These are phyloP conservation scores for Exsudoporus frostii DNA, from an alignment of 768 basidiomycete species.

Conservation along the genomic window DNA sequence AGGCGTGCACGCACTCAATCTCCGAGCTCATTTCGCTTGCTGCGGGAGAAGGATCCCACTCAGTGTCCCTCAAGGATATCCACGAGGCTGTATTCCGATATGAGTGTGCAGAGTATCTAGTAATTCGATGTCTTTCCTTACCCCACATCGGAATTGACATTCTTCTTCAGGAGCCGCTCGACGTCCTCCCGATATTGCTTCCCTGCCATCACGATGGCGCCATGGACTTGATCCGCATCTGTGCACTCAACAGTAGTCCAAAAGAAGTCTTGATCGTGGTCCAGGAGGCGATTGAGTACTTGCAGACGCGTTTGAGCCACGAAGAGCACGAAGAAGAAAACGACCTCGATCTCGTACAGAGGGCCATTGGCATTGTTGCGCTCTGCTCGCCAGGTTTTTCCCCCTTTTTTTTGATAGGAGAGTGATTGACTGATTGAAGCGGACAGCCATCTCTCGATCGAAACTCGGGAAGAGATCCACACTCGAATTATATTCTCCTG, in stretches of 20 bases:
- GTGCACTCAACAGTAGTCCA: constrained; percentile 32
- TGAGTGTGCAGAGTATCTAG: constrained; percentile 17
- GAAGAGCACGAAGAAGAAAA: constrained; percentile 20
- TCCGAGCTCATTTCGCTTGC: constrained; percentile 23
- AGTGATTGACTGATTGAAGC: not conserved
- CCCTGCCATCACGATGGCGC: constrained; percentile 30
- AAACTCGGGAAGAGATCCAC: constrained; percentile 24
- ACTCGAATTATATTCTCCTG: constrained; percentile 18
- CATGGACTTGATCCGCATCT: constrained; percentile 31
- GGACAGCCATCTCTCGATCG: constrained; percentile 25
- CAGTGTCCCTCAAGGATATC: constrained; percentile 18
- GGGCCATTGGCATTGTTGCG: constrained; percentile 11
- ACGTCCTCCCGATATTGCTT: constrained; percentile 36
- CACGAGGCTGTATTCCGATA: constrained; percentile 14
- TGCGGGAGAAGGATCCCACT: not conserved
- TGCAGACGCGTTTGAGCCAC: constrained; percentile 18
- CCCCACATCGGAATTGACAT: not conserved
- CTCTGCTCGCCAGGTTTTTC: constrained; percentile 24
- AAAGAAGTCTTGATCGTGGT: constrained; percentile 43
- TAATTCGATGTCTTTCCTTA: not conserved
- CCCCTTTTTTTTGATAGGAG: not conserved
- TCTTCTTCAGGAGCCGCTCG: constrained; percentile 37
- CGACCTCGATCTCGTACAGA: constrained; percentile 5
- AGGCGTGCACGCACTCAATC: constrained; percentile 19
- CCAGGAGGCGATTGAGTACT: constrained; percentile 37